phyloP scores from a whole-genome alignment of 78 protist species.

The Salpingoeca rosetta region DNA sequence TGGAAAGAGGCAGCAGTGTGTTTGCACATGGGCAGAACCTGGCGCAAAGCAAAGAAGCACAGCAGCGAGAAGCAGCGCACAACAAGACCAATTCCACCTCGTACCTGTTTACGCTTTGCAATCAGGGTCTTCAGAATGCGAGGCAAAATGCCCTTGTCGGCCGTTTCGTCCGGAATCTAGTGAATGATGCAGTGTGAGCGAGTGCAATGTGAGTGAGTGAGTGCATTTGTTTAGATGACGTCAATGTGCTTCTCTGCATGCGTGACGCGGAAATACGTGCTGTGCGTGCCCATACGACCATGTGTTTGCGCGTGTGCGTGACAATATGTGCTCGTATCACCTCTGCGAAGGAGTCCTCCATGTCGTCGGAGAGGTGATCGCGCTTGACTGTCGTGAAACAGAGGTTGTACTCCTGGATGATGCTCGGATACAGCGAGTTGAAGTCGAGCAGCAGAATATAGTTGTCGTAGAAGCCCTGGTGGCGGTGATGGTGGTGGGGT shows the following conservation, averaged over 20 bases:
- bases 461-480: conserved; percentile 78
- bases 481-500: no score
- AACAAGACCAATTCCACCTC: neutral
- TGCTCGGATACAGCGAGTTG: conserved; percentile 98
- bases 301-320: no score
- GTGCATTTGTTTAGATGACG: no score
- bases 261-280: no score
- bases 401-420: conserved; percentile 94
- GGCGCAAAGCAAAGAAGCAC: neutral
- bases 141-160: conserved; percentile 69
- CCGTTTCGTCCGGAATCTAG: neutral
- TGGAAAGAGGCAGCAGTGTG: no score
- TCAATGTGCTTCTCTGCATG: no score
- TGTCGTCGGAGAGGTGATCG: no score
- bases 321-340: no score
- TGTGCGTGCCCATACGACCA: no score
- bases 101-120: conserved; percentile 11
- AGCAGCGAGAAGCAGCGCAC: neutral
- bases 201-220: no score
- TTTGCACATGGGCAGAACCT: neutral
- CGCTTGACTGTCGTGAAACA: conserved; percentile 93
- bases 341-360: no score
- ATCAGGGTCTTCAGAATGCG: conserved; percentile 45
- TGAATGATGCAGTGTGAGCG: no score
- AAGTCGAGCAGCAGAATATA: conserved; percentile 94